Evolutionary conservation across 176 grass and related monocot genomes (phyloP).

Genomic region (Zoysia pacifica): DNA sequence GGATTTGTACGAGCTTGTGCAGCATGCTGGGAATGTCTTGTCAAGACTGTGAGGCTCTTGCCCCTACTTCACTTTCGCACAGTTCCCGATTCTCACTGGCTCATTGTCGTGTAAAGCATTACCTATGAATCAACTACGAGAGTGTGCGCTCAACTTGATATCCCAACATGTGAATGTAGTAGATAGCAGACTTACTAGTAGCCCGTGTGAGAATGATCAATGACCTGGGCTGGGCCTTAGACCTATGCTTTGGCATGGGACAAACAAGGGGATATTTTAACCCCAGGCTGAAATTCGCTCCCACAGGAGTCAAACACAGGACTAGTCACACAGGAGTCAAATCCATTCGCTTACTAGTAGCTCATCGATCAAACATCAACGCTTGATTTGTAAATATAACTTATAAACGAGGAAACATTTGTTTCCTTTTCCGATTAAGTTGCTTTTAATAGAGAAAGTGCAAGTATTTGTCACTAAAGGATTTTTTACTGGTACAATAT

Average conservation of each 20-base stretch:
- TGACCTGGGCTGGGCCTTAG: too few species aligned
- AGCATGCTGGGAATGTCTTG: conserved; percentile 90
- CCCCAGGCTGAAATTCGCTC: too few species aligned
- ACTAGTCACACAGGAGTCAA: too few species aligned
- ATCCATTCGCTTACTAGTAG: background rate
- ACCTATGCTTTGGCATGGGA: too few species aligned
- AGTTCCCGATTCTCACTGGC: background rate
- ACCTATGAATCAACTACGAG: background rate
- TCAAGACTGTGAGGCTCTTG: conserved; percentile 80
- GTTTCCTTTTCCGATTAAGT: background rate
- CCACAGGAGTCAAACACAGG: too few species aligned
- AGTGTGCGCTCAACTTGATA: conserved; percentile 10
- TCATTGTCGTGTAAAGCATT: background rate
- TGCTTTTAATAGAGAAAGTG: background rate
- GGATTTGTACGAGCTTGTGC: conserved; percentile 93
- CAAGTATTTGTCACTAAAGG: background rate
- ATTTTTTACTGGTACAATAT: background rate
- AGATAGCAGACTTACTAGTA: background rate
- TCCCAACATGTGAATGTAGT: background rate
- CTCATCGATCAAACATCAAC: background rate
- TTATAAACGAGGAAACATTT: background rate
- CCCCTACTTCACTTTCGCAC: background rate
- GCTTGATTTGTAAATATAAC: background rate
- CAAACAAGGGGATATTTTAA: too few species aligned
- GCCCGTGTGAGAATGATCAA: too few species aligned